These are phyloP conservation scores for Heliamphora pulchella DNA, from an alignment of 179 eudicot genomes.

Conservation along the genomic window DNA sequence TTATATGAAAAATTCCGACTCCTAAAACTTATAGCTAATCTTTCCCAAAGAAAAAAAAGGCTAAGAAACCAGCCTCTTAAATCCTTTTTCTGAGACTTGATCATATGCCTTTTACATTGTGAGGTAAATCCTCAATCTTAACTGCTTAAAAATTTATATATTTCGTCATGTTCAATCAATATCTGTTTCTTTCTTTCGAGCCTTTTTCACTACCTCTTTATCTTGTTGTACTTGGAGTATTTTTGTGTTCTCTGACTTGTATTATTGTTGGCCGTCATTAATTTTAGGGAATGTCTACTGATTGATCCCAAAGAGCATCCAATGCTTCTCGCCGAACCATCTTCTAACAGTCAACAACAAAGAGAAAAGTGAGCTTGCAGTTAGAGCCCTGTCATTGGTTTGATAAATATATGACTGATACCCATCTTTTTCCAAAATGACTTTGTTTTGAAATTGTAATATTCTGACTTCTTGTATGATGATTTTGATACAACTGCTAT, in stretches of 20 bases:
- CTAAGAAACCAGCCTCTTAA: too few relatives aligned
- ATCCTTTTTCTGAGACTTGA: too few relatives aligned
- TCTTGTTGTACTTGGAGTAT: neutral
- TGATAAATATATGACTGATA: neutral
- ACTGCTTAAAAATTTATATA: neutral
- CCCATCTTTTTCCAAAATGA: neutral
- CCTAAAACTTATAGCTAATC: too few relatives aligned
- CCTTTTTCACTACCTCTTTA: neutral
- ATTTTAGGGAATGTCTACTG: slow-evolving; percentile 75
- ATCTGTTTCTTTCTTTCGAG: neutral
- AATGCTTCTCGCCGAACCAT: slow-evolving; percentile 92
- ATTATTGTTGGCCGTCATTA: slow-evolving; percentile 5
- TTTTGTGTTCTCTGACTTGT: neutral
- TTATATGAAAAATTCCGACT: too few relatives aligned
- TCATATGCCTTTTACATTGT: neutral
- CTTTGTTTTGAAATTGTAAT: neutral
- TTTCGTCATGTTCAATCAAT: neutral
- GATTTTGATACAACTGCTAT: neutral
- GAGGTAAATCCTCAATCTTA: too few relatives aligned
- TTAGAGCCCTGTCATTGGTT: slow-evolving; percentile 4
- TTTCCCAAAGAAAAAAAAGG: too few relatives aligned
- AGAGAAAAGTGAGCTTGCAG: slow-evolving; percentile 74
- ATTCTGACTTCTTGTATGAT: neutral
- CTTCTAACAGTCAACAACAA: slow-evolving; percentile 73
- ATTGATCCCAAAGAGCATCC: slow-evolving; percentile 97